Evolutionary conservation across 2,329 filamentous ascomycete species (phyloP).

Genomic region (Byssoonygena ceratinophila): DNA sequence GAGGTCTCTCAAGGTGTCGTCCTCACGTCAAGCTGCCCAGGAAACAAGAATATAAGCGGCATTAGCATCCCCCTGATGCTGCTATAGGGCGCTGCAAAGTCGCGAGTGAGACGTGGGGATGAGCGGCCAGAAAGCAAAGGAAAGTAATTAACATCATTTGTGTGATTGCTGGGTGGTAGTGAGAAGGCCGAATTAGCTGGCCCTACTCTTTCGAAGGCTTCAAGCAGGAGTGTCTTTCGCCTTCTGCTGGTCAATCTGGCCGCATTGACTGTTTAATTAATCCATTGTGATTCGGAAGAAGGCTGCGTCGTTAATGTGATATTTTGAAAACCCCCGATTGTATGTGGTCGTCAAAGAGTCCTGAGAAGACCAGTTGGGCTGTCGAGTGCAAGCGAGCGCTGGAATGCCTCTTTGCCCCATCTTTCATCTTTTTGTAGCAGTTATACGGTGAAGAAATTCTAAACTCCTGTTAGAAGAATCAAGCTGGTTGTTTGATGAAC

Average conservation of each 20-base stretch:
- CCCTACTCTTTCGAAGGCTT: background rate
- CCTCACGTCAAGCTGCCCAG: background rate
- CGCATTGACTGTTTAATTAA: conserved; percentile 15
- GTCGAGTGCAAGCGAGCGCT: conserved; percentile 20
- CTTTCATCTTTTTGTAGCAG: too few relatives aligned
- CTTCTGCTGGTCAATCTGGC: conserved; percentile 14
- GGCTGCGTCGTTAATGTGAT: conserved; percentile 8
- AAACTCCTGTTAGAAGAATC: too few relatives aligned
- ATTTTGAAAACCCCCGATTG: conserved; percentile 17
- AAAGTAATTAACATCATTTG: too few relatives aligned
- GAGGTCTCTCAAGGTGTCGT: background rate
- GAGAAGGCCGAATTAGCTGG: too few relatives aligned
- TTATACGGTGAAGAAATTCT: too few relatives aligned
- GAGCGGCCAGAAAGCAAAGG: too few relatives aligned
- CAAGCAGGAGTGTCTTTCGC: conserved; percentile 15
- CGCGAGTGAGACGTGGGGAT: background rate
- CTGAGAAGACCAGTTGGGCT: conserved; percentile 20
- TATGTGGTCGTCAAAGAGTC: conserved; percentile 19
- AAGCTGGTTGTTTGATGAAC: too few relatives aligned
- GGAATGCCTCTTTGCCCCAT: conserved; percentile 21
- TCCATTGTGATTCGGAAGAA: conserved; percentile 16
- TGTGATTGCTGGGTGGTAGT: too few relatives aligned
- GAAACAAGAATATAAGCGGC: background rate
- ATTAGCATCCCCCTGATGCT: background rate
- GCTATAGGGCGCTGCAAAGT: background rate